phyloP scores from a whole-genome alignment of 2,329 filamentous ascomycete species.

The Cercospora sp. region DNA sequence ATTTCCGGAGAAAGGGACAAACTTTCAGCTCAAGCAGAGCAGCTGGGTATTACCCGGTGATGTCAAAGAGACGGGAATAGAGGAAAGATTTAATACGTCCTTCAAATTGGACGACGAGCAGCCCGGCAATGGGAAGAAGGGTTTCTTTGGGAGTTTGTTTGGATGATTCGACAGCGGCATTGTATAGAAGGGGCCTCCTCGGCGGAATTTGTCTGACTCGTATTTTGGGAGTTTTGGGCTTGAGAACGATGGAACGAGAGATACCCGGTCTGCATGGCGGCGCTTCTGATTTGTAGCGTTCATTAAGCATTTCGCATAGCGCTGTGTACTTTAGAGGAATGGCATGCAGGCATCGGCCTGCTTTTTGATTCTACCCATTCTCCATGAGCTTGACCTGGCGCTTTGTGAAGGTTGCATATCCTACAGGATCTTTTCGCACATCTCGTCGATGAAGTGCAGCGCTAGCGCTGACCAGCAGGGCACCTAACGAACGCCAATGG shows the following conservation, averaged over 20 bases:
- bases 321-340: background rate
- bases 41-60: conserved; percentile 27
- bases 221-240: background rate
- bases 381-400: background rate
- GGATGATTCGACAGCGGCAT: background rate
- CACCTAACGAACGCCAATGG: background rate
- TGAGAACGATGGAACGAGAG: background rate
- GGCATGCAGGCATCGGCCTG: background rate
- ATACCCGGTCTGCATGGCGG: background rate
- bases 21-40: conserved; percentile 28
- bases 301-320: background rate
- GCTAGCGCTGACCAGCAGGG: background rate
- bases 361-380: background rate
- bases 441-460: background rate
- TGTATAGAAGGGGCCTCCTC: background rate
- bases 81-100: conserved; percentile 26
- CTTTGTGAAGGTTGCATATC: too few species aligned
- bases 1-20: conserved; percentile 25
- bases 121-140: conserved; percentile 9
- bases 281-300: background rate
- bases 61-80: conserved; percentile 27
- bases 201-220: background rate
- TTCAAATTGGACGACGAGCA: conserved; percentile 24
- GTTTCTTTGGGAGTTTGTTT: conserved; percentile 13
- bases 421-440: too few species aligned